Evolutionary conservation across 148 eudicot species (phyloP).

Genomic region (Salicornia ramosissima): DNA sequence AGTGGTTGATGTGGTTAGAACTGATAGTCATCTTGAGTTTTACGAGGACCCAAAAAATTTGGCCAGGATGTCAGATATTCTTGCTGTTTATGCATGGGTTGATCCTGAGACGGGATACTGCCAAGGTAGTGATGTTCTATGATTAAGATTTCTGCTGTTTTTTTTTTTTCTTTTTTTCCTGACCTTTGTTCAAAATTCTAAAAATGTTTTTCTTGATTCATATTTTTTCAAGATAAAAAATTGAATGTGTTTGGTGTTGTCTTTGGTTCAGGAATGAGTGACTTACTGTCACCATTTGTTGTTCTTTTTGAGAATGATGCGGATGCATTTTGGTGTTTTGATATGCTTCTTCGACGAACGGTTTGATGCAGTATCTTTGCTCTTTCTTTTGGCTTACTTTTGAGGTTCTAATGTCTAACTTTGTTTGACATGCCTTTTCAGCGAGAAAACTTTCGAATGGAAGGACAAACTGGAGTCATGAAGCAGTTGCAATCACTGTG

Average conservation of each 20-base stretch:
- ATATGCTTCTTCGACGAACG: slow-evolving; percentile 95
- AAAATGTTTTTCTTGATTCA: not conserved
- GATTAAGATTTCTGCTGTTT: slow-evolving; percentile 17
- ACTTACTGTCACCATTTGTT: slow-evolving; percentile 88
- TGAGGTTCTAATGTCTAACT: slow-evolving; percentile 13
- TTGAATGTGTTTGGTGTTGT: slow-evolving; percentile 18
- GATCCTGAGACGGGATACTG: slow-evolving; percentile 98
- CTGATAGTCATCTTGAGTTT: slow-evolving; percentile 90
- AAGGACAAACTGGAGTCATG: slow-evolving; percentile 96
- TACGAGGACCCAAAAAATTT: slow-evolving; percentile 85
- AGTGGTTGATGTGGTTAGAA: slow-evolving; percentile 99
- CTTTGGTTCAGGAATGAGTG: slow-evolving; percentile 79
- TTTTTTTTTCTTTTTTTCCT: slow-evolving; percentile 1
- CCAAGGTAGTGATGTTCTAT: slow-evolving; percentile 60
- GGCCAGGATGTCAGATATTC: slow-evolving; percentile 98
- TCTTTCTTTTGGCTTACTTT: slow-evolving; percentile 7
- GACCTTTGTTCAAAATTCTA: not conserved
- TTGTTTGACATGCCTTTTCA: slow-evolving; percentile 29
- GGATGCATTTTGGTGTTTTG: slow-evolving; percentile 99
- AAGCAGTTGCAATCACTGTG: slow-evolving; percentile 90
- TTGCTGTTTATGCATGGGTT: slow-evolving; percentile 99
- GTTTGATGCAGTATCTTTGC: slow-evolving; percentile 32
- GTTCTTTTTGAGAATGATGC: slow-evolving; percentile 97
- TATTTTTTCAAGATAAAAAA: not conserved
- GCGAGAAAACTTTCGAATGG: slow-evolving; percentile 93